Evolutionary conservation across 140 eudicot species (phyloP).

Genomic region (Cichorium intybus): DNA sequence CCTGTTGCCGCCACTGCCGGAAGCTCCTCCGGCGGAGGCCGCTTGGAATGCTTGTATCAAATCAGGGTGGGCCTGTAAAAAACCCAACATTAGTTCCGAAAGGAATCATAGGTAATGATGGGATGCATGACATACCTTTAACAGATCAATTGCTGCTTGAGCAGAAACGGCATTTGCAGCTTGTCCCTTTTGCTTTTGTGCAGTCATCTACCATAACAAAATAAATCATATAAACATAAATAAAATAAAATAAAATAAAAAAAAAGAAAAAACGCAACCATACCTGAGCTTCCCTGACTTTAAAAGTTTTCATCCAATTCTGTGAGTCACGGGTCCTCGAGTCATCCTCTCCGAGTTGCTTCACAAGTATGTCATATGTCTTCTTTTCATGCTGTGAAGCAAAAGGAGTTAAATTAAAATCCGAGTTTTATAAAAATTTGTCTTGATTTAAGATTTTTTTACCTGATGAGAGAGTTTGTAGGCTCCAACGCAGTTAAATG

Average conservation of each 20-base stretch:
- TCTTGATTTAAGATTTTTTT: too few species aligned
- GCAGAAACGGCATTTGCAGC: slow-evolving; percentile 68
- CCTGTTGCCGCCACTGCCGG: slow-evolving; percentile 33
- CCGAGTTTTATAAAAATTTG: too few species aligned
- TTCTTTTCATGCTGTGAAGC: slow-evolving; percentile 87
- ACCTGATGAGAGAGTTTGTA: slow-evolving; percentile 98
- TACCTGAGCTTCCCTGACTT: slow-evolving; percentile 87
- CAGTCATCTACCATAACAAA: slow-evolving; percentile 48
- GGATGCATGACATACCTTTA: slow-evolving; percentile 84
- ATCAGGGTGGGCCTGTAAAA: slow-evolving; percentile 69
- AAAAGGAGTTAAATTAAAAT: too few species aligned
- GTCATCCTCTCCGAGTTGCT: slow-evolving; percentile 98
- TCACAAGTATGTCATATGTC: slow-evolving; percentile 93
- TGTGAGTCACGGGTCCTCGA: slow-evolving; percentile 95
- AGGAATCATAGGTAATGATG: too few species aligned
- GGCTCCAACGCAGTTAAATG: slow-evolving; percentile 93
- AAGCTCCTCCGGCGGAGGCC: slow-evolving; percentile 52
- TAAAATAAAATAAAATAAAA: not conserved
- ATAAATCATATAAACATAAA: not conserved
- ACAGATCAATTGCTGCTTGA: slow-evolving; percentile 72
- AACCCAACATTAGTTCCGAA: too few species aligned
- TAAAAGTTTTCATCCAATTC: slow-evolving; percentile 97
- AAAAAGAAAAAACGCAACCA: not conserved
- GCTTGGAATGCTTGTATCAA: slow-evolving; percentile 79
- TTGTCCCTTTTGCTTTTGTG: slow-evolving; percentile 94